phyloP scores from a whole-genome alignment of 768 basidiomycete genomes.

The Clathrus columnatus region DNA sequence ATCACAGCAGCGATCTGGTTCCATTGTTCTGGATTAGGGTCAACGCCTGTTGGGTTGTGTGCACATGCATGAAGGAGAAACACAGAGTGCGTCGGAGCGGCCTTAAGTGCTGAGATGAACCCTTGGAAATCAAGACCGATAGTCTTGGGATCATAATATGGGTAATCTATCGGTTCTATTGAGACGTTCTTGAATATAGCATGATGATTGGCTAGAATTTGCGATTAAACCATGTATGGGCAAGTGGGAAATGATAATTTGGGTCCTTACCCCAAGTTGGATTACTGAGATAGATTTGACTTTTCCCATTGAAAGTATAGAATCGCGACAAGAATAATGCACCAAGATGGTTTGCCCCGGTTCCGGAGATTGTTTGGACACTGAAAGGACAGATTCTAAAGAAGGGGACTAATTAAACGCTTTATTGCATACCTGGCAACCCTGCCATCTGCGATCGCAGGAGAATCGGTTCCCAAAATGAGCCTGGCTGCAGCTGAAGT shows the following conservation, averaged over 20 bases:
- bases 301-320: constrained; percentile 60
- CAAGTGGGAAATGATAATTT: constrained; percentile 3
- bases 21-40: constrained; percentile 89
- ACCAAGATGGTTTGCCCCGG: constrained; percentile 91
- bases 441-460: constrained; percentile 61
- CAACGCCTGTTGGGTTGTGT: constrained; percentile 95
- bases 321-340: constrained; percentile 79
- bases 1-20: constrained; percentile 63
- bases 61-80: constrained; percentile 92
- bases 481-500: constrained; percentile 74
- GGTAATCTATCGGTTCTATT: constrained; percentile 76
- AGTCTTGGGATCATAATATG: constrained; percentile 90
- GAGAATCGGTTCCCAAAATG: constrained; percentile 66
- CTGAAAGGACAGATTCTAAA: constrained; percentile 19
- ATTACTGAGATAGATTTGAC: constrained; percentile 76
- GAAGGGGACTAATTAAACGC: neutral
- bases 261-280: constrained; percentile 85
- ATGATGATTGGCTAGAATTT: constrained; percentile 65
- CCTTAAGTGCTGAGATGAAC: constrained; percentile 49
- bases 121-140: constrained; percentile 78
- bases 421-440: constrained; percentile 39
- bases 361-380: constrained; percentile 92
- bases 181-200: constrained; percentile 88
- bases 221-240: neutral
- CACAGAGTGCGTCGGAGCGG: constrained; percentile 67